A percentile compares a stretch with the other conserved stretches of the same genome.
phyloP scores from a whole-genome alignment of 2,329 filamentous ascomycete genomes.

The Aspergillus amoenus region DNA sequence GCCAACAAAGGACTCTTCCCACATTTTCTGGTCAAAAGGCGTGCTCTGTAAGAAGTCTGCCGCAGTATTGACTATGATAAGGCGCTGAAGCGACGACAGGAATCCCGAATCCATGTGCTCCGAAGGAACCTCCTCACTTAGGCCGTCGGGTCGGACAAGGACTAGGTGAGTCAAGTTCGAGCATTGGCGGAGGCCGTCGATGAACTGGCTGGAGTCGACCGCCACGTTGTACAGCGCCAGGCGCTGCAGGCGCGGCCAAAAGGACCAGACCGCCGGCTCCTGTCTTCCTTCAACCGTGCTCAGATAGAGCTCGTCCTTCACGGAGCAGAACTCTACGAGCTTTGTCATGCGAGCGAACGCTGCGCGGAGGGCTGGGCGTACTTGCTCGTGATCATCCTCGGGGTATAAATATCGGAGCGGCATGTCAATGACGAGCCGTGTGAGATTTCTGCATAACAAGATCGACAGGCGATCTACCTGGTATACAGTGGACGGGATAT shows the following conservation, averaged over 20 bases:
- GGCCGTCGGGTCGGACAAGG: slow-evolving; percentile 12
- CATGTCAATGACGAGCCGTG: slow-evolving; percentile 13
- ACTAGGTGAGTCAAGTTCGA: slow-evolving; percentile 14
- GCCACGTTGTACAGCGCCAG: slow-evolving; percentile 15
- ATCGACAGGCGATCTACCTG: slow-evolving; percentile 10
- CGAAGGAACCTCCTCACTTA: background rate
- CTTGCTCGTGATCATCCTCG: background rate
- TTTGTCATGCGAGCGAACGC: slow-evolving; percentile 13
- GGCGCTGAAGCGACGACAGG: slow-evolving; percentile 12
- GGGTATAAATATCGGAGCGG: slow-evolving; percentile 13
- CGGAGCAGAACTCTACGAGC: slow-evolving; percentile 16
- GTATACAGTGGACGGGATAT: background rate
- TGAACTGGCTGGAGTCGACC: slow-evolving; percentile 8
- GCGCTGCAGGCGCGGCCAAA: slow-evolving; percentile 14
- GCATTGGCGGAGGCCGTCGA: slow-evolving; percentile 8
- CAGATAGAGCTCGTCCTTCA: slow-evolving; percentile 14
- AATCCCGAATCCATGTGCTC: slow-evolving; percentile 7
- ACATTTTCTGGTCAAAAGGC: slow-evolving; percentile 5
- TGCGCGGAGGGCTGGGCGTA: slow-evolving; percentile 10
- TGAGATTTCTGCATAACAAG: slow-evolving; percentile 1
- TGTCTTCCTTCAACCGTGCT: slow-evolving; percentile 1
- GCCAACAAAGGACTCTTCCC: slow-evolving; percentile 7
- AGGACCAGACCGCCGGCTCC: slow-evolving; percentile 14
- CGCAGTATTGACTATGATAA: slow-evolving; percentile 10
- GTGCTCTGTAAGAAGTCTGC: slow-evolving; percentile 5